Evolutionary conservation across 129 eudicot species (phyloP).

Genomic region (Tanacetum coccineum): DNA sequence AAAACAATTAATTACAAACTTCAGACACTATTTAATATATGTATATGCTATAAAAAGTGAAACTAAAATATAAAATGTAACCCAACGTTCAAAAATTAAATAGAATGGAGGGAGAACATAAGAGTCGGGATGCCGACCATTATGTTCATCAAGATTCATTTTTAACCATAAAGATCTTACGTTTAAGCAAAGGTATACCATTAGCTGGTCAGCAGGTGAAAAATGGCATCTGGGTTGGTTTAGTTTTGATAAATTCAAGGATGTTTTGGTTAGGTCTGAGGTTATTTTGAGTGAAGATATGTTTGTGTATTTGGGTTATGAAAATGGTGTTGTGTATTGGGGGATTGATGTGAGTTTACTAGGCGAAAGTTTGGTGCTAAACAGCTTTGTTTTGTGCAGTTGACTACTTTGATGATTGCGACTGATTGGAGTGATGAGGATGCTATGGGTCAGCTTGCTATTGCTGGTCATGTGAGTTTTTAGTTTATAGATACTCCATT

Average conservation of each 20-base stretch:
- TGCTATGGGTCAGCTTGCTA: slow-evolving; percentile 81
- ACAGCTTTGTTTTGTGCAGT: slow-evolving; percentile 65
- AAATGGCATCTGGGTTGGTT: slow-evolving; percentile 87
- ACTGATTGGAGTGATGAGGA: slow-evolving; percentile 74
- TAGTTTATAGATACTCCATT: background rate
- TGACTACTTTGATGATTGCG: slow-evolving; percentile 98
- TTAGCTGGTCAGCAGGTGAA: slow-evolving; percentile 40
- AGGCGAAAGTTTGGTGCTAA: slow-evolving; percentile 34
- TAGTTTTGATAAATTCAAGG: slow-evolving; percentile 46
- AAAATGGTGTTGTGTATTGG: slow-evolving; percentile 70
- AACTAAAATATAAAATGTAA: too few relatives aligned
- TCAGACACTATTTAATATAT: too few relatives aligned
- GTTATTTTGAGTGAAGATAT: slow-evolving; percentile 51
- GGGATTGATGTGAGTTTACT: slow-evolving; percentile 66
- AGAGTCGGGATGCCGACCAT: too few relatives aligned
- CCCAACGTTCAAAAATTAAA: too few relatives aligned
- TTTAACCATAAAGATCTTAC: slow-evolving; percentile 55
- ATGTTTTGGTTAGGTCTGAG: slow-evolving; percentile 47
- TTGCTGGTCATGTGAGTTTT: slow-evolving; percentile 85
- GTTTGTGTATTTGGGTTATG: slow-evolving; percentile 66
- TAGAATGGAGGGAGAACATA: too few relatives aligned
- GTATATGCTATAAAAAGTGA: too few relatives aligned
- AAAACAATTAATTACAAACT: too few relatives aligned
- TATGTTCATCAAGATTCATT: slow-evolving; percentile 28
- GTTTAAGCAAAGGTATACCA: slow-evolving; percentile 69